Evolutionary conservation across 2,329 filamentous ascomycete genomes (phyloP).

Genomic region (Trichoderma sp.): DNA sequence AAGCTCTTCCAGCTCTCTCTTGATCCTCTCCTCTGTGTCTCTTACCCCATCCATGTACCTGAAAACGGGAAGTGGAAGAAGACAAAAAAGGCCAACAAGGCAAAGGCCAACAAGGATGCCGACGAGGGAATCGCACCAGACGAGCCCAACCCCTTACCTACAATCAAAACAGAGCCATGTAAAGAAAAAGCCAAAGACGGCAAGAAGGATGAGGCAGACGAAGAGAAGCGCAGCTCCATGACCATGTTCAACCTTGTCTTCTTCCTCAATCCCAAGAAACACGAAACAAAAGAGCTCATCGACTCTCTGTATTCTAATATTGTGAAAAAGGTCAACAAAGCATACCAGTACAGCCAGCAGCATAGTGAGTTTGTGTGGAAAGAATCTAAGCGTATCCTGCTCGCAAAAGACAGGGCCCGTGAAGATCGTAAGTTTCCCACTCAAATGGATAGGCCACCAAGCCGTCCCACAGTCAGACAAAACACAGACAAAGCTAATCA

Average conservation of each 20-base stretch:
- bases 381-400: slow-evolving; percentile 80
- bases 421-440: slow-evolving; percentile 59
- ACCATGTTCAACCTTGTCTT: slow-evolving; percentile 99
- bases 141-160: slow-evolving; percentile 26
- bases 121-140: slow-evolving; percentile 35
- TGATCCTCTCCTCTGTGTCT: slow-evolving; percentile 77
- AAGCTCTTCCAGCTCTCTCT: slow-evolving; percentile 78
- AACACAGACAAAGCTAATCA: background rate
- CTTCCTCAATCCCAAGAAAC: slow-evolving; percentile 75
- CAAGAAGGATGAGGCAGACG: slow-evolving; percentile 52
- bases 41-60: slow-evolving; percentile 79
- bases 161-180: background rate
- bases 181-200: slow-evolving; percentile 33
- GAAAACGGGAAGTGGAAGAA: slow-evolving; percentile 78
- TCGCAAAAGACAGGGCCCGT: slow-evolving; percentile 77
- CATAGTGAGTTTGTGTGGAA: slow-evolving; percentile 88
- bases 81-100: slow-evolving; percentile 54
- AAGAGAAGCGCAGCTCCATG: slow-evolving; percentile 71
- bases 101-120: slow-evolving; percentile 38
- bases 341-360: slow-evolving; percentile 89
- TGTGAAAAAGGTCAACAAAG: slow-evolving; percentile 89
- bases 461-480: background rate
- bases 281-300: slow-evolving; percentile 73
- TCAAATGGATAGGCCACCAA: background rate
- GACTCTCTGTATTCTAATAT: slow-evolving; percentile 84